Conservation (phyloP, 305 asterid species). For the Solanum hybrid region DNA sequence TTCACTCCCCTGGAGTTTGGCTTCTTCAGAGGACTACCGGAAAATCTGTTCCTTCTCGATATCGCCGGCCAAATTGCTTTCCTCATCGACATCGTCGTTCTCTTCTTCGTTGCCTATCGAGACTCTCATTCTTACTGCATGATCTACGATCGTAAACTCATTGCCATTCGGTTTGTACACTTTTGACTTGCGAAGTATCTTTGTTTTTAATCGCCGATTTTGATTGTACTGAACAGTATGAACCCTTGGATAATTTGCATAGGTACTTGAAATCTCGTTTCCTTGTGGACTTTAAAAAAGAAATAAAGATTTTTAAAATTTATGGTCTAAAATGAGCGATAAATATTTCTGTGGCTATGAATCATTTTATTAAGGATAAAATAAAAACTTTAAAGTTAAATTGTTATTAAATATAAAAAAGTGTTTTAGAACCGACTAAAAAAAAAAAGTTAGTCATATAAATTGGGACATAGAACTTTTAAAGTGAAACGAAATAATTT, state of each 20-base stretch:
- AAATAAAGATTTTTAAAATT: too few relatives aligned
- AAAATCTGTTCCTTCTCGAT: conserved; percentile 52
- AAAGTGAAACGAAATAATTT: too few relatives aligned
- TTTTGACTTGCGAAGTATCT: not conserved
- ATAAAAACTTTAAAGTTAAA: too few relatives aligned
- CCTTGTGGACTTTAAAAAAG: conserved; percentile 42
- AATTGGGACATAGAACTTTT: too few relatives aligned
- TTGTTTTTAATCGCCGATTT: not conserved
- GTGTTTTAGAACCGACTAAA: too few relatives aligned
- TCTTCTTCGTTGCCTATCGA: conserved; percentile 47
- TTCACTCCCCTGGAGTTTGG: conserved; percentile 67
- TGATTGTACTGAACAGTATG: not conserved
- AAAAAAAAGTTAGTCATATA: too few relatives aligned
- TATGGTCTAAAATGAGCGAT: too few relatives aligned
- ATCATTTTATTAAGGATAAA: too few relatives aligned
- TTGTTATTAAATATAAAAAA: too few relatives aligned
- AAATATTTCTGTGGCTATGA: too few relatives aligned
- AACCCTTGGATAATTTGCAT: not conserved
- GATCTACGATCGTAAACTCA: conserved; percentile 34
- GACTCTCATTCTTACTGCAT: conserved; percentile 41
- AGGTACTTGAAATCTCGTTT: conserved; percentile 59
- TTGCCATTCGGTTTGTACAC: conserved; percentile 40
- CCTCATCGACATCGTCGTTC: conserved; percentile 38
- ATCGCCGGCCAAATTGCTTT: conserved; percentile 57
- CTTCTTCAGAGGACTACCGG: conserved; percentile 60